Percentiles rank a stretch among this genome's conserved stretches.
These are phyloP conservation scores for Phytopythium sindhum DNA, from an alignment of 352 stramenopile species.

Conservation along the genomic window DNA sequence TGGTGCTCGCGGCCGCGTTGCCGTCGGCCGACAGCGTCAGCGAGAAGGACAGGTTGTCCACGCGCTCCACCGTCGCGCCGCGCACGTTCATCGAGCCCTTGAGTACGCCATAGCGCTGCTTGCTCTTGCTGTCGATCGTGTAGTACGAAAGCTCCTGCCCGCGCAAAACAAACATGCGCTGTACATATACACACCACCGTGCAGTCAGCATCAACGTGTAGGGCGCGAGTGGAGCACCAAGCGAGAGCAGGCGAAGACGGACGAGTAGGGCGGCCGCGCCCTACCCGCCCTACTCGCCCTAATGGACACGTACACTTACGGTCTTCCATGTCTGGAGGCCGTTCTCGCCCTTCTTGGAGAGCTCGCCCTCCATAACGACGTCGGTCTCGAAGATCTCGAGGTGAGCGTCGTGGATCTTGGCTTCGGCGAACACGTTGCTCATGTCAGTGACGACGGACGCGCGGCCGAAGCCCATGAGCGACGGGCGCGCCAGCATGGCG, in stretches of 20 bases:
- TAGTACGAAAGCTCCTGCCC: slow-evolving; percentile 72
- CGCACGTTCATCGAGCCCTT: slow-evolving; percentile 59
- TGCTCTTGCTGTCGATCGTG: slow-evolving; percentile 41
- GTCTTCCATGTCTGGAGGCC: slow-evolving; percentile 64
- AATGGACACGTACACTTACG: slow-evolving; percentile 39
- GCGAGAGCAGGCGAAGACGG: too few species aligned
- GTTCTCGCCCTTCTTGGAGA: slow-evolving; percentile 65
- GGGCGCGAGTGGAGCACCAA: too few species aligned
- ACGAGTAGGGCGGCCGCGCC: not conserved
- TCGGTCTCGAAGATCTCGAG: slow-evolving; percentile 57
- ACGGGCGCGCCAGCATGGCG: slow-evolving; percentile 28
- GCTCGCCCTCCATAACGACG: slow-evolving; percentile 66
- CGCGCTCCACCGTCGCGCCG: slow-evolving; percentile 43
- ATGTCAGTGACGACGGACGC: slow-evolving; percentile 47
- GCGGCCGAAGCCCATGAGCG: slow-evolving; percentile 28
- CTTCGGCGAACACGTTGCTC: slow-evolving; percentile 60
- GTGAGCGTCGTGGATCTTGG: slow-evolving; percentile 55
- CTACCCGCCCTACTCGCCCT: not conserved
- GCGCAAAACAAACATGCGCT: slow-evolving; percentile 71
- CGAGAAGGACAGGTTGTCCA: slow-evolving; percentile 35
- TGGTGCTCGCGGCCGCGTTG: slow-evolving; percentile 21
- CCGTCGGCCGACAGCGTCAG: slow-evolving; percentile 14
- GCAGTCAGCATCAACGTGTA: not conserved
- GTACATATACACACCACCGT: not conserved
- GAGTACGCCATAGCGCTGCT: slow-evolving; percentile 50